Evolutionary conservation across 2,329 filamentous ascomycete species (phyloP).

Genomic region (Penicillium hordei): DNA sequence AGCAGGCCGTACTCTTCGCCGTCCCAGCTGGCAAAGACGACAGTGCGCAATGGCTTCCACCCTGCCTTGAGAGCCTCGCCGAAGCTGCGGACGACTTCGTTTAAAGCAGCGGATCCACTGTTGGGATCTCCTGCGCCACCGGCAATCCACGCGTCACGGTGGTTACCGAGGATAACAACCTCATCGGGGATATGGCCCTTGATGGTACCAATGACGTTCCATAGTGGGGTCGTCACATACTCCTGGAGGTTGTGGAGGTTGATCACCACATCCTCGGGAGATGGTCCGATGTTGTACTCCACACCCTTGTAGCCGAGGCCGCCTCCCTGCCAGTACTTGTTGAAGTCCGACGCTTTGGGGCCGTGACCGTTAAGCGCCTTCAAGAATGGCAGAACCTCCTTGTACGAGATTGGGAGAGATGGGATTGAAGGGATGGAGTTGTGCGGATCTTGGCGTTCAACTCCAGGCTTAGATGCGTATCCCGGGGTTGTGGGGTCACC

Average conservation of each 20-base stretch:
- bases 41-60: slow-evolving; percentile 84
- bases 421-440: slow-evolving; percentile 78
- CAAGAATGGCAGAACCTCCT: slow-evolving; percentile 82
- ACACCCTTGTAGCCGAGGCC: slow-evolving; percentile 79
- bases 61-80: slow-evolving; percentile 68
- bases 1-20: slow-evolving; percentile 83
- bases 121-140: slow-evolving; percentile 84
- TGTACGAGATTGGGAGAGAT: slow-evolving; percentile 86
- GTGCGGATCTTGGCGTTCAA: slow-evolving; percentile 69
- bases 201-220: slow-evolving; percentile 90
- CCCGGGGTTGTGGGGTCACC: slow-evolving; percentile 88
- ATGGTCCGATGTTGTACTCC: slow-evolving; percentile 80
- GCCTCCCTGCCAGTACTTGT: slow-evolving; percentile 68
- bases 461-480: slow-evolving; percentile 89
- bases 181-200: slow-evolving; percentile 84
- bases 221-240: slow-evolving; percentile 77
- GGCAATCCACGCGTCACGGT: slow-evolving; percentile 85
- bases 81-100: slow-evolving; percentile 75
- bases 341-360: slow-evolving; percentile 71
- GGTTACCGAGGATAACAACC: slow-evolving; percentile 87
- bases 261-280: slow-evolving; percentile 68
- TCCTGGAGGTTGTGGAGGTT: slow-evolving; percentile 78
- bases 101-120: slow-evolving; percentile 74
- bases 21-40: slow-evolving; percentile 86
- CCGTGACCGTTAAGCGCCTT: slow-evolving; percentile 87